Evolutionary conservation across 2,329 filamentous ascomycete genomes (phyloP).

Genomic region (Plectosphaerella cucumerina): DNA sequence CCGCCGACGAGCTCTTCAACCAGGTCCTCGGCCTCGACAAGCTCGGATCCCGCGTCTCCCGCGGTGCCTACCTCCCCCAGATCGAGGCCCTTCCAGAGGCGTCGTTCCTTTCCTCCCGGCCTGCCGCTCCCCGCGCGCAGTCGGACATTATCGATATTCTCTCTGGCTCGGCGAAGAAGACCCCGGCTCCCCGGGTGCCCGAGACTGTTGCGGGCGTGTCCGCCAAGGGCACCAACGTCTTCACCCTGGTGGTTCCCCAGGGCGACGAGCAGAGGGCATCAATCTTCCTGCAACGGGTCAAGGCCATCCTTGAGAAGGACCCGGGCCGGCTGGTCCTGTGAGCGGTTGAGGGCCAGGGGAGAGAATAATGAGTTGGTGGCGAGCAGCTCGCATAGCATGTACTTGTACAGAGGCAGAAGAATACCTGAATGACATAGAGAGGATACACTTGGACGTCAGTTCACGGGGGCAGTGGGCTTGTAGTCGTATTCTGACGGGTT

Average conservation of each 20-base stretch:
- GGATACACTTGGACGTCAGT: no score
- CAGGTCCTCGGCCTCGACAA: conserved; percentile 71
- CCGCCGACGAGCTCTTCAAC: conserved; percentile 82
- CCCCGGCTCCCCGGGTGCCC: conserved; percentile 17
- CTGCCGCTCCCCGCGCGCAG: conserved; percentile 25
- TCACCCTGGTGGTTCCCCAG: conserved; percentile 74
- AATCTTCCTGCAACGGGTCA: conserved; percentile 81
- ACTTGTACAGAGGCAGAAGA: no score
- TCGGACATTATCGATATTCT: conserved; percentile 83
- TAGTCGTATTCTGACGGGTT: no score
- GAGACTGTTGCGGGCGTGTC: conserved; percentile 35
- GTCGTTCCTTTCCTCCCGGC: conserved; percentile 27
- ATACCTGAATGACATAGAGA: no score
- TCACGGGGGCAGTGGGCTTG: no score
- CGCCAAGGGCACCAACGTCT: conserved; percentile 64
- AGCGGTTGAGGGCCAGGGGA: conserved; percentile 13
- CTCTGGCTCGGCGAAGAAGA: conserved; percentile 34
- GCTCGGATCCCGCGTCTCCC: conserved; percentile 39
- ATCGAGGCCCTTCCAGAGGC: conserved; percentile 56
- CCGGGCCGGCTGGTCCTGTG: conserved; percentile 69
- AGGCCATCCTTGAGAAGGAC: conserved; percentile 75
- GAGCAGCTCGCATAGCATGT: no score
- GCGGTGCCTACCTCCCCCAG: conserved; percentile 68
- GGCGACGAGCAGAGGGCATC: conserved; percentile 78
- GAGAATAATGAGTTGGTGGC: no score